Conservation (phyloP, 345 rosid species). For the Eucalyptus lansdowneana region DNA sequence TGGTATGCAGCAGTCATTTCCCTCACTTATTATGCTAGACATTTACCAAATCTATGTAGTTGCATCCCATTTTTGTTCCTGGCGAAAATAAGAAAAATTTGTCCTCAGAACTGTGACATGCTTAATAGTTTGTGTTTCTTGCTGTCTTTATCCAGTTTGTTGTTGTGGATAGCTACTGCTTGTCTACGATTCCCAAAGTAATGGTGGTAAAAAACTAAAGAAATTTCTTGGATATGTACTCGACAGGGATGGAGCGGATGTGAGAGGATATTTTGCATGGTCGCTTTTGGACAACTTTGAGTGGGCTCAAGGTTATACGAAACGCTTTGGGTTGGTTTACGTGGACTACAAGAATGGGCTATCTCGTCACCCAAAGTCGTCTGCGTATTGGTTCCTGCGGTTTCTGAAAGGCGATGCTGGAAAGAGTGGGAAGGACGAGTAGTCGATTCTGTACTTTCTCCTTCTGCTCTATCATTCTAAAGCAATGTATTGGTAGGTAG, state of each 20-base stretch:
- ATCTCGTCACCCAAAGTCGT: slow-evolving; percentile 68
- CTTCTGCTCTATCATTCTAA: neutral
- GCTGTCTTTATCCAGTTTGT: neutral
- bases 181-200: neutral
- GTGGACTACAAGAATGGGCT: slow-evolving; percentile 84
- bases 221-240: neutral
- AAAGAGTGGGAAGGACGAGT: slow-evolving; percentile 32
- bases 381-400: slow-evolving; percentile 78
- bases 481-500: neutral
- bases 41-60: neutral
- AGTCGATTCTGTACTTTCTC: neutral
- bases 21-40: neutral
- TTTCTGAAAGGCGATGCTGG: slow-evolving; percentile 50
- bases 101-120: neutral
- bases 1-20: neutral
- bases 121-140: neutral
- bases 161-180: neutral
- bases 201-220: neutral
- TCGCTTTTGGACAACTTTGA: slow-evolving; percentile 89
- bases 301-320: slow-evolving; percentile 90
- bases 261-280: slow-evolving; percentile 93
- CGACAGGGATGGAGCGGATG: slow-evolving; percentile 76
- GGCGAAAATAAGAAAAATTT: neutral
- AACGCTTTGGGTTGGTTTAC: slow-evolving; percentile 80
- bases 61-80: neutral